Evolutionary conservation across 2,329 filamentous ascomycete species (phyloP).

Genomic region (Sordariomycetes sp.): DNA sequence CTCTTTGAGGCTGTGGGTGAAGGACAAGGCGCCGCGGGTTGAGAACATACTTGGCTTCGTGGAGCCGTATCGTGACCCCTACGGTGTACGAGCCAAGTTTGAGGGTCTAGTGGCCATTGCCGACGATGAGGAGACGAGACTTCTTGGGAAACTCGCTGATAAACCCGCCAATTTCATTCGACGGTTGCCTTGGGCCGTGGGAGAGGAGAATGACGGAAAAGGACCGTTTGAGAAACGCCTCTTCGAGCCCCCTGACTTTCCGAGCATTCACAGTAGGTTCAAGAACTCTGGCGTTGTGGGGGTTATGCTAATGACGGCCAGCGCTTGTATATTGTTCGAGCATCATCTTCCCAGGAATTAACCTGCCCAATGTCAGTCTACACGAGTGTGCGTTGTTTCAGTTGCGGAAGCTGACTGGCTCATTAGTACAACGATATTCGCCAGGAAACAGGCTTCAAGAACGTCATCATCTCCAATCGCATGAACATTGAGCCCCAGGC

Average conservation of each 20-base stretch:
- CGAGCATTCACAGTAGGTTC: slow-evolving; percentile 46
- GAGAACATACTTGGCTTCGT: slow-evolving; percentile 50
- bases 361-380: slow-evolving; percentile 25
- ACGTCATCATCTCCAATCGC: slow-evolving; percentile 47
- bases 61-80: slow-evolving; percentile 49
- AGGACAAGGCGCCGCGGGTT: slow-evolving; percentile 38
- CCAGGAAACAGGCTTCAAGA: slow-evolving; percentile 50
- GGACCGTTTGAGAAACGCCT: slow-evolving; percentile 58
- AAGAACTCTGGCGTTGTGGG: slow-evolving; percentile 5
- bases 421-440: slow-evolving; percentile 40
- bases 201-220: slow-evolving; percentile 18
- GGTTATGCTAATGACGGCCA: slow-evolving; percentile 8
- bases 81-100: slow-evolving; percentile 44
- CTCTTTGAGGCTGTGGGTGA: slow-evolving; percentile 43
- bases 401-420: neutral
- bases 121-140: slow-evolving; percentile 48
- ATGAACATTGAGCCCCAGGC: slow-evolving; percentile 35
- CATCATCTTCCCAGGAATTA: slow-evolving; percentile 26
- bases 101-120: slow-evolving; percentile 47
- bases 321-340: slow-evolving; percentile 28
- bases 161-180: slow-evolving; percentile 53
- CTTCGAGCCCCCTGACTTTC: slow-evolving; percentile 62
- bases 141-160: slow-evolving; percentile 49
- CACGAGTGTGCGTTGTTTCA: neutral
- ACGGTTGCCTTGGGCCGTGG: slow-evolving; percentile 49